Evolutionary conservation across 2,329 filamentous ascomycete genomes (phyloP).

Genomic region (Trichoderma koningiopsis): DNA sequence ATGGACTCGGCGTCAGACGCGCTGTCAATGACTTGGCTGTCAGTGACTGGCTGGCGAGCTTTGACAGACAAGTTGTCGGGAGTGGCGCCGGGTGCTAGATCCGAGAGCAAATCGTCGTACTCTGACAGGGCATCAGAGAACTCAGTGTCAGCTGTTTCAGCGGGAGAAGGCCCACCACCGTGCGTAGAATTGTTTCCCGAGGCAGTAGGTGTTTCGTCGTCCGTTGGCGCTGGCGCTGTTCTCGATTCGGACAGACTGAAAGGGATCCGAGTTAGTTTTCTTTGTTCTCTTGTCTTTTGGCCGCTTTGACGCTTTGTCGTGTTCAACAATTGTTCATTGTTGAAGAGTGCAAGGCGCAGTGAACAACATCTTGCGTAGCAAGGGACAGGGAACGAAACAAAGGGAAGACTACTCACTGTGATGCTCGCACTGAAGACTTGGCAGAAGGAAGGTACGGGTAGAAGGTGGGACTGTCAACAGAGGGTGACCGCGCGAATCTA

Average conservation of each 20-base stretch:
- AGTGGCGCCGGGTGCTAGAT: constrained; percentile 34
- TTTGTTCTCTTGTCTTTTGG: background rate
- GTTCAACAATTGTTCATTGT: too few relatives aligned
- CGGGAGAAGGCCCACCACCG: constrained; percentile 1
- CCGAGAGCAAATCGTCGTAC: constrained; percentile 47
- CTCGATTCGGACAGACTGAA: background rate
- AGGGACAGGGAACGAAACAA: background rate
- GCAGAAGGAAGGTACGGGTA: constrained; percentile 56
- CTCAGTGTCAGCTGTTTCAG: constrained; percentile 40
- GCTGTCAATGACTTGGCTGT: constrained; percentile 36
- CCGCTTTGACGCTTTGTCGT: background rate
- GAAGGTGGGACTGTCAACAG: constrained; percentile 62
- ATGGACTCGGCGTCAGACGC: constrained; percentile 29
- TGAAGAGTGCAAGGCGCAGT: too few relatives aligned
- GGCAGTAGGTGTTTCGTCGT: constrained; percentile 20
- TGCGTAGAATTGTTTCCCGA: constrained; percentile 22
- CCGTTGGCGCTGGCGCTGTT: constrained; percentile 14
- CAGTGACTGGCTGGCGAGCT: constrained; percentile 36
- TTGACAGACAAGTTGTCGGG: constrained; percentile 35
- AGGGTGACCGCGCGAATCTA: constrained; percentile 56
- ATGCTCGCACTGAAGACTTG: constrained; percentile 29
- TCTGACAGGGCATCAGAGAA: constrained; percentile 47
- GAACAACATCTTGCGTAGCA: background rate
- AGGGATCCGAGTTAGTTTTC: background rate
- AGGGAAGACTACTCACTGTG: constrained; percentile 37